Percentiles rank a stretch among this genome's conserved stretches.
Conservation (phyloP, 1,284 basidiomycete genomes). For the Tilletia indica region DNA sequence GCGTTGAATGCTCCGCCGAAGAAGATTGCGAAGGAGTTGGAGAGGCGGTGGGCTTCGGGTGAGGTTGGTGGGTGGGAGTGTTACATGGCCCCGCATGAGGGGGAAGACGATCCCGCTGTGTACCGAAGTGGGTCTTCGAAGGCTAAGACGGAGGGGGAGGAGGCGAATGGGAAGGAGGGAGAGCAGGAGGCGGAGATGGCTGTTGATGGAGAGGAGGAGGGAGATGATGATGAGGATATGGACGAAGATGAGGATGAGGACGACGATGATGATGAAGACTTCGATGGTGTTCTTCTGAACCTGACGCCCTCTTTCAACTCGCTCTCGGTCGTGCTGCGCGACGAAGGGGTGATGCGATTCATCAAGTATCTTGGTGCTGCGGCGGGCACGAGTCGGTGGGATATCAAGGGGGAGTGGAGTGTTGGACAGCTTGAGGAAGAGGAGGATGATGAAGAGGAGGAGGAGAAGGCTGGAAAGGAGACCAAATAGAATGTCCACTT, state of each 20-base stretch:
- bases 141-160: slow-evolving; percentile 45
- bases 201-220: slow-evolving; percentile 55
- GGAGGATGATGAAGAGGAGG: slow-evolving; percentile 37
- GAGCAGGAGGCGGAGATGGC: slow-evolving; percentile 31
- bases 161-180: slow-evolving; percentile 34
- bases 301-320: slow-evolving; percentile 88
- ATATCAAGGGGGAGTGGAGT: slow-evolving; percentile 50
- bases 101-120: slow-evolving; percentile 82
- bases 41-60: slow-evolving; percentile 67
- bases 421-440: slow-evolving; percentile 49
- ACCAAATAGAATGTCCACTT: not conserved
- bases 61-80: slow-evolving; percentile 96
- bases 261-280: slow-evolving; percentile 62
- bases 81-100: slow-evolving; percentile 90
- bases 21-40: slow-evolving; percentile 42
- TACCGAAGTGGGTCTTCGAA: slow-evolving; percentile 64
- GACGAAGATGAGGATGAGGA: slow-evolving; percentile 53
- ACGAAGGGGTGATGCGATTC: slow-evolving; percentile 78
- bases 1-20: slow-evolving; percentile 21
- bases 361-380: slow-evolving; percentile 52
- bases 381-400: slow-evolving; percentile 53
- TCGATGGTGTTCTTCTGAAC: slow-evolving; percentile 81
- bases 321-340: slow-evolving; percentile 81
- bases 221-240: slow-evolving; percentile 57
- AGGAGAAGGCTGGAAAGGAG: not conserved